A percentile compares a stretch with the other conserved stretches of the same genome.
These are phyloP conservation scores for Zasmidium angulare DNA, from an alignment of 2,329 filamentous ascomycete species.

Conservation along the genomic window DNA sequence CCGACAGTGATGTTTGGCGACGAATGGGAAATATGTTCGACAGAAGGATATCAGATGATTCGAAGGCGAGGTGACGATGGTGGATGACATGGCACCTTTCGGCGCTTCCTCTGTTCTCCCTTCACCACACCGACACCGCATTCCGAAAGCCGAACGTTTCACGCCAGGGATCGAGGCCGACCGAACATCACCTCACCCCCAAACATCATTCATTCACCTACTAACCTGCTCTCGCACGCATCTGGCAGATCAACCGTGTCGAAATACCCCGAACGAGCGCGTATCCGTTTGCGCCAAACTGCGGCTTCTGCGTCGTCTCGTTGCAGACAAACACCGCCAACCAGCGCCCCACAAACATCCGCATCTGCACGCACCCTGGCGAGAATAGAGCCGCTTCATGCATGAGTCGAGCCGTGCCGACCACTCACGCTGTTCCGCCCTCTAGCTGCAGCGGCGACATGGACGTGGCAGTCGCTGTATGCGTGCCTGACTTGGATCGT, in stretches of 20 bases:
- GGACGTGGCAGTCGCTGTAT: slow-evolving; percentile 33
- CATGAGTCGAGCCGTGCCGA: slow-evolving; percentile 6
- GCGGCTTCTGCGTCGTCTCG: not conserved
- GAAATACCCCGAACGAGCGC: not conserved
- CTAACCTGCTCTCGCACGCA: too few relatives aligned
- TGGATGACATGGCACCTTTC: not conserved
- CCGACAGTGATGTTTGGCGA: not conserved
- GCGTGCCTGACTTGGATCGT: slow-evolving; percentile 21
- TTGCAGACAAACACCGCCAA: not conserved
- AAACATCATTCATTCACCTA: not conserved
- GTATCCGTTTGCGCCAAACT: too few relatives aligned
- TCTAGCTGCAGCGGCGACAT: slow-evolving; percentile 20
- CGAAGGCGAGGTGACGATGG: not conserved
- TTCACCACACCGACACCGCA: not conserved
- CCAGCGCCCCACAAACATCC: not conserved
- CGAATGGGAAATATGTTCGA: not conserved
- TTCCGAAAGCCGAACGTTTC: not conserved
- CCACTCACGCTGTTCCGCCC: not conserved
- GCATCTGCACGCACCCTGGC: not conserved
- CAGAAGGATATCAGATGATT: not conserved
- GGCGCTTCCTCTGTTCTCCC: not conserved
- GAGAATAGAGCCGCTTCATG: slow-evolving; percentile 9
- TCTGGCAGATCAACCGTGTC: not conserved
- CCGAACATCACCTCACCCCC: not conserved
- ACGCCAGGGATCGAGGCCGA: not conserved